Percentiles rank a stretch among this genome's conserved stretches.
These are phyloP conservation scores for Calophaca sinica DNA, from an alignment of 306 rosid genomes.

Conservation along the genomic window DNA sequence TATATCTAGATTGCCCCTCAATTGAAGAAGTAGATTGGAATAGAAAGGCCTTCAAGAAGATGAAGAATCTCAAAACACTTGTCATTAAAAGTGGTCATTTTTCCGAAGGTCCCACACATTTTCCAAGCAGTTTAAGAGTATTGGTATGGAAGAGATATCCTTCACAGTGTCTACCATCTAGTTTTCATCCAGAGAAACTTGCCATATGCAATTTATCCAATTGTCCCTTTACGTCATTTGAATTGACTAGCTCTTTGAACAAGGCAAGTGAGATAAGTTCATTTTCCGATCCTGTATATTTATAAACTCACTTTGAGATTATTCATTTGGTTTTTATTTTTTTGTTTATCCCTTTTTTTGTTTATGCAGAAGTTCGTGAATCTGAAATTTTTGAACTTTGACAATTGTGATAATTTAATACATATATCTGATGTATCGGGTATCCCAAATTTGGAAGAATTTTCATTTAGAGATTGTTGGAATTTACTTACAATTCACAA, in stretches of 20 bases:
- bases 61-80: not conserved
- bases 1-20: not conserved
- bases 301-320: not conserved
- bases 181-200: not conserved
- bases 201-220: not conserved
- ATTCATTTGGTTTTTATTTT: not conserved
- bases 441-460: not conserved
- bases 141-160: not conserved
- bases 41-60: not conserved
- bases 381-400: not conserved
- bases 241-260: no score
- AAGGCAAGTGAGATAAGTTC: not conserved
- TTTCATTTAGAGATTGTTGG: not conserved
- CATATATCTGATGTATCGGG: not conserved
- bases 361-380: not conserved
- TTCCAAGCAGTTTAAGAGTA: slow-evolving; percentile 18
- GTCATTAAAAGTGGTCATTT: not conserved
- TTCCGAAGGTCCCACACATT: not conserved
- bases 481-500: not conserved
- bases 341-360: not conserved
- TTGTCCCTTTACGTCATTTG: not conserved
- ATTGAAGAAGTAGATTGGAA: not conserved
- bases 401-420: not conserved
- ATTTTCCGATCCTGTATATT: not conserved
- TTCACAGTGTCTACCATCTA: not conserved